Percentiles rank a stretch among this genome's conserved stretches.
Conservation (phyloP, 768 basidiomycete species). For the Lepiota brunneoincarnata region DNA sequence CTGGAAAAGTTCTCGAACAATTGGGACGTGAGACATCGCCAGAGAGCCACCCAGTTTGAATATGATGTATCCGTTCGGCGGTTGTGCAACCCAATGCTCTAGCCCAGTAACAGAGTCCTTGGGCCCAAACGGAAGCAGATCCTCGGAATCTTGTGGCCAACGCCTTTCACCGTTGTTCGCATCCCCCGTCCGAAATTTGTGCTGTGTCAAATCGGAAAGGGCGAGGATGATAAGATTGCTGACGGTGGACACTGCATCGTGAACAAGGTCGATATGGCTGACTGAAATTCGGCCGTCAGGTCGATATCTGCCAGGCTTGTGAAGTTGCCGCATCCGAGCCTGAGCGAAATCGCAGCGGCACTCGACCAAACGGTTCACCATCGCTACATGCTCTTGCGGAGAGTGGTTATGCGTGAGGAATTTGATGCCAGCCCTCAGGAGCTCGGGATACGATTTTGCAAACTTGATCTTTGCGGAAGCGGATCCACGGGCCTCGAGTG, state of each 20-base stretch:
- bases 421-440: slow-evolving; percentile 17
- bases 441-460: slow-evolving; percentile 15
- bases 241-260: slow-evolving; percentile 15
- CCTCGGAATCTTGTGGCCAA: slow-evolving; percentile 15
- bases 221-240: slow-evolving; percentile 7
- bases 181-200: slow-evolving; percentile 11
- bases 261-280: too few relatives aligned
- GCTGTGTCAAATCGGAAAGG: slow-evolving; percentile 14
- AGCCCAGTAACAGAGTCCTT: slow-evolving; percentile 8
- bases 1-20: slow-evolving; percentile 11
- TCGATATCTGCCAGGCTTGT: neutral
- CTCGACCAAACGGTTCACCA: too few relatives aligned
- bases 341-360: neutral
- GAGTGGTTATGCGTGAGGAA: slow-evolving; percentile 15
- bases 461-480: slow-evolving; percentile 14
- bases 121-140: slow-evolving; percentile 15
- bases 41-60: slow-evolving; percentile 12
- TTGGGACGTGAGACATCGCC: slow-evolving; percentile 10
- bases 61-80: slow-evolving; percentile 7
- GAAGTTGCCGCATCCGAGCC: slow-evolving; percentile 4
- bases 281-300: too few relatives aligned
- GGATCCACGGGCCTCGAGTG: neutral
- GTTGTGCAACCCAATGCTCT: slow-evolving; percentile 8
- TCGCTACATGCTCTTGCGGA: neutral
- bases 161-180: slow-evolving; percentile 6